Evolutionary conservation across 257 asterid genomes (phyloP).

Genomic region (Nemophila menziesii): DNA sequence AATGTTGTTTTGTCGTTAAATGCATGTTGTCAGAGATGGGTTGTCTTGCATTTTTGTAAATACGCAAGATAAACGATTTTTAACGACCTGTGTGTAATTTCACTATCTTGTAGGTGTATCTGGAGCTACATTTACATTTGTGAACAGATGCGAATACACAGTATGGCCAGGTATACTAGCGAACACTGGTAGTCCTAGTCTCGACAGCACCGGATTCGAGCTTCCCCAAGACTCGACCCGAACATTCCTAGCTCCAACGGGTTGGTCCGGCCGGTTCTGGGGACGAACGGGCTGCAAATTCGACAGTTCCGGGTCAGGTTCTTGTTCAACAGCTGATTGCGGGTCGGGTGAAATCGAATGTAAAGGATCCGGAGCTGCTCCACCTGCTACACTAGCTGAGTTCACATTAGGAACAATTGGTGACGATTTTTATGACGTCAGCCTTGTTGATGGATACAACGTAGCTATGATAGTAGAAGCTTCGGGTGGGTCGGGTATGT

Average conservation of each 20-base stretch:
- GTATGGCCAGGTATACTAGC: conserved; percentile 96
- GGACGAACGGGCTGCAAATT: conserved; percentile 72
- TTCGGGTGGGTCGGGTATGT: conserved; percentile 75
- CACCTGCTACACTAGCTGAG: conserved; percentile 94
- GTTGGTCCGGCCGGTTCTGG: conserved; percentile 98
- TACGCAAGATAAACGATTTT: neutral
- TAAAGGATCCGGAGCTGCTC: conserved; percentile 82
- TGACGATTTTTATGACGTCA: conserved; percentile 72
- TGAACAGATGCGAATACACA: conserved; percentile 66
- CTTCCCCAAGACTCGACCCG: conserved; percentile 57
- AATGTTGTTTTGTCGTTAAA: neutral
- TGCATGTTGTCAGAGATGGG: neutral
- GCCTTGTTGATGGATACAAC: conserved; percentile 94
- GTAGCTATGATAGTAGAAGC: conserved; percentile 71
- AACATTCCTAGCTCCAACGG: conserved; percentile 59
- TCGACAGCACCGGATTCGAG: conserved; percentile 79
- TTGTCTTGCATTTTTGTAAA: neutral
- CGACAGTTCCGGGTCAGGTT: conserved; percentile 42
- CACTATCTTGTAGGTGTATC: conserved; percentile 29
- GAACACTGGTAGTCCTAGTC: conserved; percentile 67
- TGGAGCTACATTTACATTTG: conserved; percentile 81
- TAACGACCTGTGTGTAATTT: neutral
- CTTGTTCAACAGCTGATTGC: conserved; percentile 74
- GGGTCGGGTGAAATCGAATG: conserved; percentile 76
- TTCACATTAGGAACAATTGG: conserved; percentile 66